phyloP scores from a whole-genome alignment of 169 alveolate genomes.

The Plasmodium berghei region DNA sequence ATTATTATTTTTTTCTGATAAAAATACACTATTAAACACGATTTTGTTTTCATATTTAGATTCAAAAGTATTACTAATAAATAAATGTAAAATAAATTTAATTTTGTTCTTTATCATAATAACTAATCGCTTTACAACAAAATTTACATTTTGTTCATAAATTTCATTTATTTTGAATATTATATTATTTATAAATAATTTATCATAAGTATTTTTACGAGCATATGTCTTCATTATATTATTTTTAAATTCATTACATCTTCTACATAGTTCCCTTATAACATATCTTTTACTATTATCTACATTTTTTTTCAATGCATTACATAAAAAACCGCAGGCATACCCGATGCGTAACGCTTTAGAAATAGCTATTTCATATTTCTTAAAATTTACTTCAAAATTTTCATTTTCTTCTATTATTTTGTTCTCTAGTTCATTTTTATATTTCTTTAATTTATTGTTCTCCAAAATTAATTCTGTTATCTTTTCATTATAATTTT shows the following conservation, averaged over 20 bases:
- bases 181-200: constrained; percentile 40
- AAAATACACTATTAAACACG: neutral
- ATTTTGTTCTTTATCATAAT: constrained; percentile 36
- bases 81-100: constrained; percentile 4
- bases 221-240: constrained; percentile 27
- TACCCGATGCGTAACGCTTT: constrained; percentile 62
- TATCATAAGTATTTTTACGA: constrained; percentile 9
- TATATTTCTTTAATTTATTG: constrained; percentile 55
- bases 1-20: neutral
- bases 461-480: constrained; percentile 57
- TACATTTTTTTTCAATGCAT: constrained; percentile 22
- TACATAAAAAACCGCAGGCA: constrained; percentile 44
- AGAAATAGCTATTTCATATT: constrained; percentile 64
- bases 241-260: constrained; percentile 38
- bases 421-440: constrained; percentile 26
- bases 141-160: constrained; percentile 27
- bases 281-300: constrained; percentile 25
- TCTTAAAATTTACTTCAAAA: constrained; percentile 58
- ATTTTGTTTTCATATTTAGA: neutral
- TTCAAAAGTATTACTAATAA: constrained; percentile 22
- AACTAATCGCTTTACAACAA: constrained; percentile 23
- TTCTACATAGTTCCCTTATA: constrained; percentile 30
- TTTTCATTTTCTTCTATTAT: constrained; percentile 36
- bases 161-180: constrained; percentile 11
- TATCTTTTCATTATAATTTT: constrained; percentile 53